Conservation (phyloP, 768 basidiomycete genomes). For the Hemileccinum rubropunctum region DNA sequence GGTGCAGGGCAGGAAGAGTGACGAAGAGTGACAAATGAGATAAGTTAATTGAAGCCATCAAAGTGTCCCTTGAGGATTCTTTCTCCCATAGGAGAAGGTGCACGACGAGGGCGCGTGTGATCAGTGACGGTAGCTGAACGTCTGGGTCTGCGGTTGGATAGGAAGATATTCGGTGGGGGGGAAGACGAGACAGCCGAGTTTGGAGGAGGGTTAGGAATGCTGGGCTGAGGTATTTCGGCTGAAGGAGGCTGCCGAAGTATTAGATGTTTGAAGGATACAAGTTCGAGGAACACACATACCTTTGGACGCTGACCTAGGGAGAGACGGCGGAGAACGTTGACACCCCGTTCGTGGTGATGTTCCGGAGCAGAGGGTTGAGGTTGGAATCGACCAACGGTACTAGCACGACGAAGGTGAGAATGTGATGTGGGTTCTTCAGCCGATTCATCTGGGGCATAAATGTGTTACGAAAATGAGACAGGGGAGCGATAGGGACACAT, state of each 20-base stretch:
- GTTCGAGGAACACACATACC: constrained; percentile 39
- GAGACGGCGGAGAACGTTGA: constrained; percentile 70
- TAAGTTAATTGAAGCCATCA: constrained; percentile 75
- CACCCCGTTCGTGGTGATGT: constrained; percentile 59
- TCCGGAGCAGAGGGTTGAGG: constrained; percentile 46
- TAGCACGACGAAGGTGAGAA: constrained; percentile 59
- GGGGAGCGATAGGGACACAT: constrained; percentile 8
- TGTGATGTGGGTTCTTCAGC: constrained; percentile 42
- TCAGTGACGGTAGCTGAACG: constrained; percentile 61
- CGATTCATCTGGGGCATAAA: constrained; percentile 35
- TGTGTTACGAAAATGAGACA: neutral
- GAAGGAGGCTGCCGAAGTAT: constrained; percentile 7
- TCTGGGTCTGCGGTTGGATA: constrained; percentile 37
- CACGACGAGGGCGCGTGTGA: constrained; percentile 51
- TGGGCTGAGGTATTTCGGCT: constrained; percentile 21
- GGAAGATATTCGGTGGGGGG: constrained; percentile 7
- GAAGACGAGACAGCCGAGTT: constrained; percentile 44
- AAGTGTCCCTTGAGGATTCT: constrained; percentile 89
- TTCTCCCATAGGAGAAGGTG: constrained; percentile 89
- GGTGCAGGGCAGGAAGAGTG: neutral
- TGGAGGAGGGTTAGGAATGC: constrained; percentile 47
- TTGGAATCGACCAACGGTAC: constrained; percentile 51
- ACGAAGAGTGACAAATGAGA: neutral
- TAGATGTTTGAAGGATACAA: neutral
- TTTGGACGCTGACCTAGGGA: constrained; percentile 59